Evolutionary conservation across 169 alveolate species (phyloP), one percentile per base, ranked within the genome.

Genomic region (Plasmodium cynomolgi): DNA sequence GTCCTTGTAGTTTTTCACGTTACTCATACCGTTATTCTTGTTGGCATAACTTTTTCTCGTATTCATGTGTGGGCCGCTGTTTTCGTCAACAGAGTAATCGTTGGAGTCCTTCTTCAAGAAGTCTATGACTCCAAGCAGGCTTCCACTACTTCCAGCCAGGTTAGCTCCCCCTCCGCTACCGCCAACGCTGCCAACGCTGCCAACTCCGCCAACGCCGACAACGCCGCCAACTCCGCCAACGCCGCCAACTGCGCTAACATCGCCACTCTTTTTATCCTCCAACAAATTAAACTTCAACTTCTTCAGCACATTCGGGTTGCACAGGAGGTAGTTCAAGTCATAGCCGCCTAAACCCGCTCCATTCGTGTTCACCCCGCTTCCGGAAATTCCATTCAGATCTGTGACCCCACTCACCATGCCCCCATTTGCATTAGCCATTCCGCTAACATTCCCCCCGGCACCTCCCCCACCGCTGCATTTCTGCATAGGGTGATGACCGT

Each of bases 251-350:
- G 6, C 62, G 34, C 73, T 17, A 20, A 20, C 17, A 80, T 13
- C 15, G 9, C 47, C 44, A 84, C 29, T 37, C 68, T 86, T 86
- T 6, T 86, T 86, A 9, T 50, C 81, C 41, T 86, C 93, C 23
- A 86, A 20, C 73, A 86, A 50, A 54, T 86, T 86, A 26, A 68
- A 50, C 81, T 86, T 86, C 71, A 86, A 23, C 71, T 86, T 86
- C 11, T 86, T 86, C 8, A 86, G n/a, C 33, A 86, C 75, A 29
- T 86, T 86, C 3, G 82, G 31, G 41, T 86, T 86, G 50, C 83
- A 58, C 68, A 86, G 81, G 17, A 86, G 58, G 56, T 86, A 86
- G 62, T 37, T 86, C 39, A 86, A 26, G 34, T 86, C 93, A 17
- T 75, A 26, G 33, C 34, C 34, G 2, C 33, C 75, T 31, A 62